Conservation (phyloP, 306 rosid species). For the Cucumis hystrix region DNA sequence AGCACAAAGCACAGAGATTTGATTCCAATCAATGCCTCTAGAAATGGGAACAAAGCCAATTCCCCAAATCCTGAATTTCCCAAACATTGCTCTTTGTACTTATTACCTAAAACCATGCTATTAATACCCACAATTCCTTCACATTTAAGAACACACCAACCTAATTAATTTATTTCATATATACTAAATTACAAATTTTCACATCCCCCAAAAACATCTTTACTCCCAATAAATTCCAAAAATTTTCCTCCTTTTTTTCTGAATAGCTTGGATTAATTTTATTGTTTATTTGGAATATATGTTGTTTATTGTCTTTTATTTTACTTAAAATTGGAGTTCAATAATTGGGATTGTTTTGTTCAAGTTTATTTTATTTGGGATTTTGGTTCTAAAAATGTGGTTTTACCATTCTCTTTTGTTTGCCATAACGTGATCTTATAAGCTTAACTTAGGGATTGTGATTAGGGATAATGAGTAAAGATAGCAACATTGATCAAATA, state of each 20-base stretch:
- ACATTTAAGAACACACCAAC: not conserved
- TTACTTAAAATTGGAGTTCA: not conserved
- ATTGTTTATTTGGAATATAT: not conserved
- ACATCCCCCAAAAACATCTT: not conserved
- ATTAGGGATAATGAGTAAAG: no score
- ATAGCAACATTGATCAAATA: no score
- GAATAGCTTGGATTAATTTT: not conserved
- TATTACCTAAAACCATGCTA: not conserved
- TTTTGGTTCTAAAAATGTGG: not conserved
- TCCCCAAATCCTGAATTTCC: not conserved
- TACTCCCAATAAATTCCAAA: not conserved
- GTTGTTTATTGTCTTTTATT: not conserved
- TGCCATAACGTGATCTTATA: no score
- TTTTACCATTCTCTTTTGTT: no score
- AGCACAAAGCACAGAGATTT: not conserved
- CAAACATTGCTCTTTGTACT: not conserved
- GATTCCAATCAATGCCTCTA: not conserved
- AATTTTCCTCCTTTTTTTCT: not conserved
- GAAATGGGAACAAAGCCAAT: not conserved
- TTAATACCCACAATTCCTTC: not conserved
- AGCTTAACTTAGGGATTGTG: no score
- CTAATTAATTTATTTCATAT: not conserved
- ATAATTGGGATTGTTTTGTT: not conserved
- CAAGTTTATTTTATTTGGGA: not conserved
- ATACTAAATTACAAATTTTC: not conserved